Percentiles rank a stretch among this genome's conserved stretches.
phyloP scores from a whole-genome alignment of 169 alveolate species.

The Theileria parva region DNA sequence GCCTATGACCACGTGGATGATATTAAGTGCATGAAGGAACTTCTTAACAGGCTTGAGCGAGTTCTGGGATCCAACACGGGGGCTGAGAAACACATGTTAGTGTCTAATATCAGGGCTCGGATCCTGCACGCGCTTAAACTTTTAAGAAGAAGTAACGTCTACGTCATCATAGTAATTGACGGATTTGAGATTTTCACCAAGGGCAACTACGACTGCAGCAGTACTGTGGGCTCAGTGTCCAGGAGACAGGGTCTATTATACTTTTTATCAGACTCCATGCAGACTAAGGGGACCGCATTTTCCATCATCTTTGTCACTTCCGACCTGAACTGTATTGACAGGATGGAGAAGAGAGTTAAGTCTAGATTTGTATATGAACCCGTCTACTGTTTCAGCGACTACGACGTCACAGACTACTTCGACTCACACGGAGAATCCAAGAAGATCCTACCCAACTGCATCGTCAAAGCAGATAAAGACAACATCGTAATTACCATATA shows the following conservation, averaged over 20 bases:
- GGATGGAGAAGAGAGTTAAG: slow-evolving; percentile 75
- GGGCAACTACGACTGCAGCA: slow-evolving; percentile 64
- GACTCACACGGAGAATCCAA: slow-evolving; percentile 9
- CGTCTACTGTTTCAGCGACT: slow-evolving; percentile 42
- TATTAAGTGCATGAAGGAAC: slow-evolving; percentile 61
- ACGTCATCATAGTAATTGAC: slow-evolving; percentile 67
- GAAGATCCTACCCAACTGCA: slow-evolving; percentile 11
- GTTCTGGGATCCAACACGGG: slow-evolving; percentile 22
- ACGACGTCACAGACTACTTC: slow-evolving; percentile 9
- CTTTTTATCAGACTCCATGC: slow-evolving; percentile 66
- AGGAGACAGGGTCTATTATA: slow-evolving; percentile 70
- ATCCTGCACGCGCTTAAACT: slow-evolving; percentile 50
- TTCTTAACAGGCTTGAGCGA: slow-evolving; percentile 43
- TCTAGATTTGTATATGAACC: slow-evolving; percentile 74
- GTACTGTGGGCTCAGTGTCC: slow-evolving; percentile 57
- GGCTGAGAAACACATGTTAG: slow-evolving; percentile 1
- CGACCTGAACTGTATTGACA: slow-evolving; percentile 67
- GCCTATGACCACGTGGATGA: slow-evolving; percentile 73
- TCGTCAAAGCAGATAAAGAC: slow-evolving; percentile 19
- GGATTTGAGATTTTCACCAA: slow-evolving; percentile 70
- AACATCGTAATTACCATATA: slow-evolving; percentile 13
- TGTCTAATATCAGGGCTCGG: slow-evolving; percentile 50
- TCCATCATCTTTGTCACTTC: slow-evolving; percentile 67
- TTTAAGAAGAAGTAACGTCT: slow-evolving; percentile 44
- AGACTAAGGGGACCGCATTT: slow-evolving; percentile 52